phyloP scores from a whole-genome alignment of 352 stramenopile species.

The Thraustotheca clavata region DNA sequence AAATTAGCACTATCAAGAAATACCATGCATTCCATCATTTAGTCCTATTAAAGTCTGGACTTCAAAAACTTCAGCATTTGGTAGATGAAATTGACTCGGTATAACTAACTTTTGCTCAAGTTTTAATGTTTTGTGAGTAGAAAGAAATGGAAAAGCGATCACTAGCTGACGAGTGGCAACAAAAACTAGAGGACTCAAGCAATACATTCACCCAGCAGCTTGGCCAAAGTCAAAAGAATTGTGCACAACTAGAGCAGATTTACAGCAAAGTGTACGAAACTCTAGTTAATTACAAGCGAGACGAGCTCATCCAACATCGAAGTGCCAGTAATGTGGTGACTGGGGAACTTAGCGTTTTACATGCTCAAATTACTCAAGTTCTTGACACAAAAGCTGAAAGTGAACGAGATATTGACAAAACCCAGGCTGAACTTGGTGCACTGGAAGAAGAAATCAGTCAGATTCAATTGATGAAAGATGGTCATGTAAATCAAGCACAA shows the following conservation, averaged over 20 bases:
- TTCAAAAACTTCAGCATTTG: slow-evolving; percentile 32
- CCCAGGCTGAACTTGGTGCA: slow-evolving; percentile 40
- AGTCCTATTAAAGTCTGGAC: slow-evolving; percentile 26
- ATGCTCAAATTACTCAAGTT: slow-evolving; percentile 70
- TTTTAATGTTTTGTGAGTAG: not conserved
- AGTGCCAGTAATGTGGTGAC: slow-evolving; percentile 60
- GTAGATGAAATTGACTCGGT: slow-evolving; percentile 21
- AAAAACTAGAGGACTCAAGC: slow-evolving; percentile 11
- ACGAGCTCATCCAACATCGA: slow-evolving; percentile 64
- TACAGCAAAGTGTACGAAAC: slow-evolving; percentile 59
- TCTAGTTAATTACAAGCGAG: slow-evolving; percentile 72
- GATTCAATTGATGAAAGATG: slow-evolving; percentile 44
- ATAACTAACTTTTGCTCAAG: not conserved
- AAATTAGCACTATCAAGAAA: slow-evolving; percentile 47
- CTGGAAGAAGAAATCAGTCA: slow-evolving; percentile 29
- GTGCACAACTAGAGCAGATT: slow-evolving; percentile 30
- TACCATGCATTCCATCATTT: slow-evolving; percentile 45
- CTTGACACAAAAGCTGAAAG: slow-evolving; percentile 43
- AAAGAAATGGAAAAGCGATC: slow-evolving; percentile 14
- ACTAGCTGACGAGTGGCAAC: not conserved
- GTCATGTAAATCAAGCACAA: slow-evolving; percentile 44
- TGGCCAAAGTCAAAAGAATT: slow-evolving; percentile 26
- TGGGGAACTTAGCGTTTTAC: slow-evolving; percentile 64
- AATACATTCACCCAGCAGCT: not conserved
- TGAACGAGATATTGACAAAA: slow-evolving; percentile 45